Evolutionary conservation across 106 monocot species (phyloP).

Genomic region (Phalaenopsis equestris): DNA sequence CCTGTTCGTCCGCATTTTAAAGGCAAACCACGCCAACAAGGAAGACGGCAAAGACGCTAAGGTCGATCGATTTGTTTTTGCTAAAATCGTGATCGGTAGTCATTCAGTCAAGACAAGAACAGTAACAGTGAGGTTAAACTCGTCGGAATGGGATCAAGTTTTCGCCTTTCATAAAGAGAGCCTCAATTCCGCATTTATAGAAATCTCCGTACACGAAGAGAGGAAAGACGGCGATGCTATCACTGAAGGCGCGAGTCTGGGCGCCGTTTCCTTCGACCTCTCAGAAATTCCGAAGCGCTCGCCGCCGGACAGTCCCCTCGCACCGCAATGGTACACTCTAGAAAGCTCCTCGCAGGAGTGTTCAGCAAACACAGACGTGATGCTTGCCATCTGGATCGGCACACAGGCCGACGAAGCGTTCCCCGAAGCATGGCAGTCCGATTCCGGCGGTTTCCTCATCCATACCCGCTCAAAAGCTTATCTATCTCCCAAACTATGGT

Average conservation of each 20-base stretch:
- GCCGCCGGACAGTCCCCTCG: slow-evolving; percentile 77
- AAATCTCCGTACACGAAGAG: slow-evolving; percentile 50
- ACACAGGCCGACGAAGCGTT: slow-evolving; percentile 87
- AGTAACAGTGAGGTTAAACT: slow-evolving; percentile 31
- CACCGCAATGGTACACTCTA: slow-evolving; percentile 90
- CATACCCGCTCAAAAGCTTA: slow-evolving; percentile 86
- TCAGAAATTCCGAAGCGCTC: slow-evolving; percentile 79
- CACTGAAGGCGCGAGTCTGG: slow-evolving; percentile 34
- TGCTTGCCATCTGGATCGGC: slow-evolving; percentile 85
- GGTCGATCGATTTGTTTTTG: slow-evolving; percentile 44
- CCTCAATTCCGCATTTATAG: slow-evolving; percentile 32
- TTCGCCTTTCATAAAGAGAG: slow-evolving; percentile 51
- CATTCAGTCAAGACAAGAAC: slow-evolving; percentile 36
- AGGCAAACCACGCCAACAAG: slow-evolving; percentile 41
- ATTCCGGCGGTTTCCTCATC: slow-evolving; percentile 61
- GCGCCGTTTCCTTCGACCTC: slow-evolving; percentile 70
- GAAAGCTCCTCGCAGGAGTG: slow-evolving; percentile 32
- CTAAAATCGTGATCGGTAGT: slow-evolving; percentile 49
- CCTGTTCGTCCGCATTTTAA: slow-evolving; percentile 69
- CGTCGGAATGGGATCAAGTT: slow-evolving; percentile 79
- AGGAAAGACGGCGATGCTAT: slow-evolving; percentile 20
- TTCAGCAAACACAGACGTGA: slow-evolving; percentile 36
- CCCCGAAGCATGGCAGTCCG: slow-evolving; percentile 93
- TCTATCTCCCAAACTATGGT: slow-evolving; percentile 90
- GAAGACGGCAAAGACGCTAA: slow-evolving; percentile 47